Percentiles rank a stretch among this genome's conserved stretches.
Evolutionary conservation across 129 eudicot genomes (phyloP).

Genomic region (Flaveria robusta): DNA sequence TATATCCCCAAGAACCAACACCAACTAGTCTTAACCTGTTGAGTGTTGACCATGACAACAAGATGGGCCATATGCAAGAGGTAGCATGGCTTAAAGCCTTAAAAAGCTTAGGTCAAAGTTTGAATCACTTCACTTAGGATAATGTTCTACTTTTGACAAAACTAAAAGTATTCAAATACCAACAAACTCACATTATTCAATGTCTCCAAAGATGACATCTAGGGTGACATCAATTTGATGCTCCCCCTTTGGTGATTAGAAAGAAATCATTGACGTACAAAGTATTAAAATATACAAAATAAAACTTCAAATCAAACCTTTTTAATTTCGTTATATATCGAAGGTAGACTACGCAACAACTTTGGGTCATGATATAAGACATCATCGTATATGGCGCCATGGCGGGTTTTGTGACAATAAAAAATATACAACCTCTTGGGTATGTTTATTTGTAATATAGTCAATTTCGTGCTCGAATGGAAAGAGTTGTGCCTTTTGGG

Average conservation of each 20-base stretch:
- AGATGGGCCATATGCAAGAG: slow-evolving; percentile 33
- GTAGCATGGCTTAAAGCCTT: slow-evolving; percentile 26
- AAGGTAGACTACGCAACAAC: background rate
- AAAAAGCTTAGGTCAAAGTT: slow-evolving; percentile 38
- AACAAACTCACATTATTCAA: slow-evolving; percentile 36
- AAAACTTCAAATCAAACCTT: background rate
- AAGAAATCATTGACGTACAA: background rate
- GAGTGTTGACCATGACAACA: slow-evolving; percentile 36
- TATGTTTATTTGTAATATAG: background rate
- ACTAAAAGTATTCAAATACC: slow-evolving; percentile 39
- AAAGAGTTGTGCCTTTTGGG: slow-evolving; percentile 29
- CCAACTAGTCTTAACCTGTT: slow-evolving; percentile 10
- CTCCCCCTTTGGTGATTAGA: slow-evolving; percentile 12
- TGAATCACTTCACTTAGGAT: slow-evolving; percentile 34
- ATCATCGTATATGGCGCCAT: background rate
- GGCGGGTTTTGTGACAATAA: background rate
- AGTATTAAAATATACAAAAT: background rate
- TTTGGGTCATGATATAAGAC: background rate
- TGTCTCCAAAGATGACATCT: slow-evolving; percentile 36
- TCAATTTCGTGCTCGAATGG: background rate
- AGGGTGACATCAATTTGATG: slow-evolving; percentile 29
- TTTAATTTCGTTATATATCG: background rate
- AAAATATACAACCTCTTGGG: background rate
- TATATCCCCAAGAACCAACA: slow-evolving; percentile 36
- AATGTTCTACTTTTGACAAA: slow-evolving; percentile 39